Base-by-base conservation (phyloP, 345 rosid genomes). In the Gossypium longicalyx region DNA sequence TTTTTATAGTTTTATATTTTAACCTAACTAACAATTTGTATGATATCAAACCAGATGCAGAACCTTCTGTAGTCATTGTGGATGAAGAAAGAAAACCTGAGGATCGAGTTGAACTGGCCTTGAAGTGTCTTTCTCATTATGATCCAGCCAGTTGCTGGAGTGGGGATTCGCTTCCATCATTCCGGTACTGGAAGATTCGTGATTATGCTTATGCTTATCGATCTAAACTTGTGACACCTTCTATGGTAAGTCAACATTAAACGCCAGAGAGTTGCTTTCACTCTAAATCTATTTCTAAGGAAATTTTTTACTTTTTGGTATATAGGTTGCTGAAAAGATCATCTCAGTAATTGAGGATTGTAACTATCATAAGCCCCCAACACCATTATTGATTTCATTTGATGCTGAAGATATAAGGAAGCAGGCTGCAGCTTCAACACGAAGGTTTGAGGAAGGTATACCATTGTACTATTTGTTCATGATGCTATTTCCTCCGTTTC, bases 161-260 rank as follows among this genome's bases (percentile, higher is more conserved):
- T 41, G 73, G 64, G 13, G 85, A 82, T 67, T 62, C 73, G 2
- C 53, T 63, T 66, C 43, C 82, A 48, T 81, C 89, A 15, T 93
- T 91, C 57, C 85, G 88, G 63, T 93, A 91, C 72, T 89, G 97
- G 94, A 93, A 87, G 88, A 91, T 93, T 79, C 97, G 97, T 29
- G 98, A 93, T 82, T 93, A 83, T 80, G 98, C 88, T 1, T 74
- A 87, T 85, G 91, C 91, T 74, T 93, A 93, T 84, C 89, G 89
- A 72, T 85, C 94, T 27, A 88, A 87, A 81, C 81, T 89, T 70
- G 86, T 82, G 52, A 89, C 94, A 9, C 98, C 98, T 62, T 82
- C 86, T 48, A 77, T 71, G 87, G 97, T 91, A 77, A 81, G 85
- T 83, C 74, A 67, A 27, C 16, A 23, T 61, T 27, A 74, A 9